Evolutionary conservation across 768 basidiomycete genomes (phyloP), one percentile per base, ranked within the genome.

Genomic region (Suillus discolor): DNA sequence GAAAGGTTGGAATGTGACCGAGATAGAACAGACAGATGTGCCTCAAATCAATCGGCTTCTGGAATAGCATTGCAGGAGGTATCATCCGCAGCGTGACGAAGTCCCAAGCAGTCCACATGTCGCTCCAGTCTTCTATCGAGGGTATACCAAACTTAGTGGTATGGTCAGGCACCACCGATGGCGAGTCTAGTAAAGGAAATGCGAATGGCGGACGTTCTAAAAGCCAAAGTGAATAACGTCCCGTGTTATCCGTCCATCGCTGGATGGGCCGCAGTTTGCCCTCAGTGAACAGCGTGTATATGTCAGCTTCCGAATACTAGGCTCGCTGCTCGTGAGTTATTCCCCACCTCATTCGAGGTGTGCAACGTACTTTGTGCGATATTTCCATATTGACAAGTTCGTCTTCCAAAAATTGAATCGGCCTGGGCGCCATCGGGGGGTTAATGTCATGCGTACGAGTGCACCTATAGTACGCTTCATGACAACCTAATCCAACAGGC

Each of bases 11-110:
- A 55, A 98, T 94, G 74, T 99, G 97, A 0, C 97, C 97, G 15
- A 94, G 73, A 77, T 98, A 98, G 79, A 99, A 99, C n/a, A 99
- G 83, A 72, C 95, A 97, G 64, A 97, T 95, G 76, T 99, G 96
- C 38, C 97, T 85, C 55, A 99, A 80, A 72, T 97, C 90, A 67
- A 99, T 98, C 4, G 97, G 96, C 74, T 93, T 97, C 74, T 92
- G 82, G 74, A 89, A 89, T 31, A 97, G 81, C 91, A 98, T 92
- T 34, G 88, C 85, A 23, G 84, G 80, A 0, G 95, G 90, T 63
- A 98, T 94, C 95, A 98, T 97, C 57, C 83, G 84, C 65, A 87
- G 81, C 15, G 92, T 93, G 57, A 96, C 81, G 55, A 83, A 87
- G 74, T 98, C 95, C 97, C 96, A 99, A 3, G 86, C 84, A 2